Percentiles rank a stretch among this genome's conserved stretches.
Evolutionary conservation across 192 early-diverging fungal species (phyloP).

Genomic region (Coemansia sp.): DNA sequence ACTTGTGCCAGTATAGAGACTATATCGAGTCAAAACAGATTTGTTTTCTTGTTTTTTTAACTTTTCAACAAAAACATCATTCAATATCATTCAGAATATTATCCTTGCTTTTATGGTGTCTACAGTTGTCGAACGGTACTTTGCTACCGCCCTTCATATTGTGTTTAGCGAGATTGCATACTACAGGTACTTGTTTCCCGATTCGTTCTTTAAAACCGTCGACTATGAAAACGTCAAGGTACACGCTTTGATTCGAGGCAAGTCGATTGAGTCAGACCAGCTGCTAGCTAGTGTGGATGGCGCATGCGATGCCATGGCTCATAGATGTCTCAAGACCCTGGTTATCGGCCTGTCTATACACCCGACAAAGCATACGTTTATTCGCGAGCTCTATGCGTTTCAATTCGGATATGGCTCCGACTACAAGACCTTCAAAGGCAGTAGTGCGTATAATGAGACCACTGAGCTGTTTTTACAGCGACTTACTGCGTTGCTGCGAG

Average conservation of each 20-base stretch:
- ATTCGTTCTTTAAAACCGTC: constrained; percentile 26
- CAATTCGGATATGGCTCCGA: constrained; percentile 20
- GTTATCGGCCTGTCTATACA: constrained; percentile 39
- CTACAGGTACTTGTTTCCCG: constrained; percentile 48
- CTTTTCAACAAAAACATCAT: neutral
- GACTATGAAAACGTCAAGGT: constrained; percentile 25
- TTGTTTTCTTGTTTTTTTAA: neutral
- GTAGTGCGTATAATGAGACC: neutral
- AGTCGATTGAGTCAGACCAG: constrained; percentile 40
- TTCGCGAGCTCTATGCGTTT: constrained; percentile 56
- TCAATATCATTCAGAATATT: neutral
- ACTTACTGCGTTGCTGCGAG: constrained; percentile 25
- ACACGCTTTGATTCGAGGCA: constrained; percentile 27
- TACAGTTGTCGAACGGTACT: neutral
- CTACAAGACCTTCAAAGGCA: neutral
- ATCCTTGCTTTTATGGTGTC: neutral
- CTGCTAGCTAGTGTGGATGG: constrained; percentile 35
- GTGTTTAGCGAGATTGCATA: constrained; percentile 46
- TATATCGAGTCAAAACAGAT: neutral
- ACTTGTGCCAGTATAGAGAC: no score
- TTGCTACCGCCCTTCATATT: constrained; percentile 30
- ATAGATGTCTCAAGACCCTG: constrained; percentile 24
- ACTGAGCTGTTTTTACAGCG: constrained; percentile 24
- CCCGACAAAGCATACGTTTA: constrained; percentile 22
- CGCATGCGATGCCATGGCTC: constrained; percentile 27